These are phyloP conservation scores for Rhynchospora pubera DNA, from an alignment of 176 grass and related monocot species.

Conservation along the genomic window DNA sequence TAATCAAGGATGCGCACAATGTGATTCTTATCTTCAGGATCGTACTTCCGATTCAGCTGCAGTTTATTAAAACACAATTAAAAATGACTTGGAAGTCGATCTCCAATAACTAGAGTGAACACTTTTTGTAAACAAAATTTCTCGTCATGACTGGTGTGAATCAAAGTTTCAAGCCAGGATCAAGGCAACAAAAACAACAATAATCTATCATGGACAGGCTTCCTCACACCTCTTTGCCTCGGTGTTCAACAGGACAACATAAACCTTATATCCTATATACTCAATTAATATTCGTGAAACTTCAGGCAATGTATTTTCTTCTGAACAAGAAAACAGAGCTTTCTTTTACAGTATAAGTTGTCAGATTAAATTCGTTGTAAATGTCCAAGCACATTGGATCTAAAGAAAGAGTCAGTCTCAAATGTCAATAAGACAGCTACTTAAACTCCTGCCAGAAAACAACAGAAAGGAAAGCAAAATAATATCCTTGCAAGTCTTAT, in stretches of 20 bases:
- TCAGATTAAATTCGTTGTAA: not conserved
- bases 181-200: not conserved
- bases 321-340: not conserved
- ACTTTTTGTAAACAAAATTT: not conserved
- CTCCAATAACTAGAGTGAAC: not conserved
- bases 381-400: not conserved
- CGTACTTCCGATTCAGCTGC: constrained; percentile 86
- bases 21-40: constrained; percentile 91
- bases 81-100: not conserved
- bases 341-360: not conserved
- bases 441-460: not conserved
- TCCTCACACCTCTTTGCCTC: not conserved
- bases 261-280: not conserved
- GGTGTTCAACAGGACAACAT: not conserved
- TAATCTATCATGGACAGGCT: not conserved
- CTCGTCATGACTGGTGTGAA: not conserved
- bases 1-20: constrained; percentile 97
- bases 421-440: not conserved
- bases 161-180: not conserved
- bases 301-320: not conserved
- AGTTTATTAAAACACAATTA: constrained; percentile 20
- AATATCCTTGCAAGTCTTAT: not conserved
- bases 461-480: not conserved
- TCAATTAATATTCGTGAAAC: not conserved
- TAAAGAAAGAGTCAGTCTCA: not conserved